phyloP scores from a whole-genome alignment of 2,329 filamentous ascomycete species.

The Ophiostoma ulmi region DNA sequence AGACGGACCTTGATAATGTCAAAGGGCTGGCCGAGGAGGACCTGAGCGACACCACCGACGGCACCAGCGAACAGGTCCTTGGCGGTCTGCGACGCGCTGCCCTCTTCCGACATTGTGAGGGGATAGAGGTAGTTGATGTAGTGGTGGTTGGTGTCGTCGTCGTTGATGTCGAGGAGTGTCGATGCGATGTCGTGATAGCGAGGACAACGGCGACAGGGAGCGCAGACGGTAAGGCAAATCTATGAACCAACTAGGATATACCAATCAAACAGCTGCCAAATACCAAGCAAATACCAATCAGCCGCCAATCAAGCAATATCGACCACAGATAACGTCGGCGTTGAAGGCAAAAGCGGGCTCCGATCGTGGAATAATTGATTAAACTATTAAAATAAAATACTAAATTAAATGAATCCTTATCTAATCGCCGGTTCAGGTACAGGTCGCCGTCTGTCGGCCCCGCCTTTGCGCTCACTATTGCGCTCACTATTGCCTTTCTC shows the following conservation, averaged over 20 bases:
- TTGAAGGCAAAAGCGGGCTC: neutral
- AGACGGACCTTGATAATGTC: conserved; percentile 98
- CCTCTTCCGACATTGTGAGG: conserved; percentile 26
- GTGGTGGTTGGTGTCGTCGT: neutral
- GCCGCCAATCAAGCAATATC: neutral
- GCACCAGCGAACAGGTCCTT: conserved; percentile 93
- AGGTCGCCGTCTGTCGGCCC: conserved; percentile 7
- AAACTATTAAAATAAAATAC: neutral
- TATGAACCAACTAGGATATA: neutral
- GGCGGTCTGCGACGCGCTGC: conserved; percentile 53
- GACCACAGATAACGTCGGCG: conserved; percentile 7
- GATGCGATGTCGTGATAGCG: neutral
- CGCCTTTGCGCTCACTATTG: neutral
- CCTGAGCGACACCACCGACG: conserved; percentile 86
- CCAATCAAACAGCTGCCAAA: neutral
- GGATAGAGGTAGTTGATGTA: neutral
- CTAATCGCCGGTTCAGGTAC: neutral
- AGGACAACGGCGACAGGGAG: neutral
- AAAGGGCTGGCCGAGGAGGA: conserved; percentile 69
- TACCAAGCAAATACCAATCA: neutral
- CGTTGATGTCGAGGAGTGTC: neutral
- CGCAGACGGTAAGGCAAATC: neutral
- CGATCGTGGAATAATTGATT: conserved; percentile 1
- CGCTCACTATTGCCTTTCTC: neutral
- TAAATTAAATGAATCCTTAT: neutral